Percentiles rank a stretch among this genome's conserved stretches.
Conservation (phyloP, 2,329 filamentous ascomycete species). For the Aspergillus thermomutatus region DNA sequence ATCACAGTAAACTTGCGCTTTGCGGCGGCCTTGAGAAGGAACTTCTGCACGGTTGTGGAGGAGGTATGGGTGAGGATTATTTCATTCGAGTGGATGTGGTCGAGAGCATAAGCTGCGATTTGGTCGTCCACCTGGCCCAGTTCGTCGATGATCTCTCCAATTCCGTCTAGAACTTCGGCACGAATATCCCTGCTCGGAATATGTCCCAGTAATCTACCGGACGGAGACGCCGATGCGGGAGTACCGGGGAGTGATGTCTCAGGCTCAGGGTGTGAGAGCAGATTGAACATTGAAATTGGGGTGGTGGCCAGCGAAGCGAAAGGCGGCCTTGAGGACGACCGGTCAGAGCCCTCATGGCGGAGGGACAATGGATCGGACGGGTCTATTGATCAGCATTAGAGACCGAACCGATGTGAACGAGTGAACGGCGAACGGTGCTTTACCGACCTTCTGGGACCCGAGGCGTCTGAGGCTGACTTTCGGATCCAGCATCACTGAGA, state of each 20-base stretch:
- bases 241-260: constrained; percentile 41
- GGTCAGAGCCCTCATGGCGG: constrained; percentile 30
- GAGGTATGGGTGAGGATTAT: constrained; percentile 87
- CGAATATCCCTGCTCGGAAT: constrained; percentile 63
- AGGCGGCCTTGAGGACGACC: constrained; percentile 52
- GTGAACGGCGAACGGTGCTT: not conserved
- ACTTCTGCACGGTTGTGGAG: constrained; percentile 81
- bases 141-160: constrained; percentile 94
- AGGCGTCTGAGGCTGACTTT: constrained; percentile 47
- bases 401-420: not conserved
- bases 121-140: constrained; percentile 89
- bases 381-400: constrained; percentile 21
- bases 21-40: constrained; percentile 79
- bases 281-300: constrained; percentile 78
- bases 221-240: constrained; percentile 34
- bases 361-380: constrained; percentile 24
- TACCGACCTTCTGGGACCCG: constrained; percentile 34
- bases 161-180: constrained; percentile 88
- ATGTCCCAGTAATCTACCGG: constrained; percentile 29
- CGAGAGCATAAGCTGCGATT: constrained; percentile 81
- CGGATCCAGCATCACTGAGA: constrained; percentile 59
- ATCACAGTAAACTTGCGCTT: constrained; percentile 92
- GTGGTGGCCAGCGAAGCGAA: constrained; percentile 54
- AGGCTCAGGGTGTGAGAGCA: constrained; percentile 67
- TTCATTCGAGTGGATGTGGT: constrained; percentile 91